phyloP scores from a whole-genome alignment of 352 stramenopile species.

The Halophytophthora polymorphica region DNA sequence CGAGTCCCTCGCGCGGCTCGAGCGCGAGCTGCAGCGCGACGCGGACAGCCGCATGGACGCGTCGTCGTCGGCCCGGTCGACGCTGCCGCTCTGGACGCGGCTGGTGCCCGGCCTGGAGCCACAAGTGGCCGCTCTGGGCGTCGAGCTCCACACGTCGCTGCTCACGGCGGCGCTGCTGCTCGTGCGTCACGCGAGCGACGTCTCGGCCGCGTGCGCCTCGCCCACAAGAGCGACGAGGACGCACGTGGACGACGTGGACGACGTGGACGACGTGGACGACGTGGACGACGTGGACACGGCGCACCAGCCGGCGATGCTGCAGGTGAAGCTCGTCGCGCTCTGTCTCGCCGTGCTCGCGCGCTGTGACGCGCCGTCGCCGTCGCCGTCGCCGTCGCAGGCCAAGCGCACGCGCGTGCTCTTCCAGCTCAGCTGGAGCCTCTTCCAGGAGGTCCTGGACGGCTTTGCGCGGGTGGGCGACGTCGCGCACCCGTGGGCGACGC shows the following conservation, averaged over 20 bases:
- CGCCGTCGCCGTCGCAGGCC: too few species aligned
- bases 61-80: constrained; percentile 1
- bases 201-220: constrained; percentile 5
- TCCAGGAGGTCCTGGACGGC: constrained; percentile 54
- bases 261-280: too few species aligned
- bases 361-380: constrained; percentile 25
- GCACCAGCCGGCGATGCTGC: too few species aligned
- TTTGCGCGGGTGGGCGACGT: constrained; percentile 14
- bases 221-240: neutral
- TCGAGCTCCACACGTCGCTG: constrained; percentile 37
- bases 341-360: constrained; percentile 46
- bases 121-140: constrained; percentile 25
- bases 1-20: constrained; percentile 13
- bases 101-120: constrained; percentile 27
- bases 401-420: constrained; percentile 33
- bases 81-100: constrained; percentile 24
- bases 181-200: constrained; percentile 42
- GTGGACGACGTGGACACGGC: neutral
- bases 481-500: neutral
- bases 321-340: constrained; percentile 58
- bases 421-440: constrained; percentile 62
- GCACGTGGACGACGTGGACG: neutral
- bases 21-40: constrained; percentile 11
- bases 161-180: constrained; percentile 52
- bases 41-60: constrained; percentile 6